A percentile compares a stretch with the other conserved stretches of the same genome.
Conservation (phyloP, 805 yeast genomes). For the Nakazawaea populi region DNA sequence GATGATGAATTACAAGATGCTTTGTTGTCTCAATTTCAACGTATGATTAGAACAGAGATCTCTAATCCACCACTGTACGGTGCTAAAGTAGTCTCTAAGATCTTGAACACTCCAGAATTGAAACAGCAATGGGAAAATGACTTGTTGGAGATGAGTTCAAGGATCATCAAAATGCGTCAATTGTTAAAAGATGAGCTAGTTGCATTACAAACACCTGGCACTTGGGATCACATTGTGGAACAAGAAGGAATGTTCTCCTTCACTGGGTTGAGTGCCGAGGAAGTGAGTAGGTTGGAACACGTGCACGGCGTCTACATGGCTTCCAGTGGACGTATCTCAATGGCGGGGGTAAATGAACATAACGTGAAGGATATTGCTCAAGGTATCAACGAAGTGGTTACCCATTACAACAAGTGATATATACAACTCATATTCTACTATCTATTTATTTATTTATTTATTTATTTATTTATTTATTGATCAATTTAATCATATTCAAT, state of each 20-base stretch:
- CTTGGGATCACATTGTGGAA: constrained; percentile 81
- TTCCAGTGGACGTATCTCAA: constrained; percentile 84
- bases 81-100: constrained; percentile 77
- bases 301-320: constrained; percentile 76
- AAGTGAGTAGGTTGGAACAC: constrained; percentile 46
- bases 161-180: constrained; percentile 70
- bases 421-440: background rate
- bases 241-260: constrained; percentile 97
- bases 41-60: constrained; percentile 77
- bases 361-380: constrained; percentile 74
- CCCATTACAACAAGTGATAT: background rate
- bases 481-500: too few species aligned
- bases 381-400: constrained; percentile 44
- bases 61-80: constrained; percentile 97
- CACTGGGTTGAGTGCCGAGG: constrained; percentile 54
- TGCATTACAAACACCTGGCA: constrained; percentile 45
- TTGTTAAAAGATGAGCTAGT: constrained; percentile 56
- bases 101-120: constrained; percentile 56
- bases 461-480: background rate
- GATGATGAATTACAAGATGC: constrained; percentile 36
- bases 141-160: constrained; percentile 70
- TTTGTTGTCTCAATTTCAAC: constrained; percentile 68
- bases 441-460: background rate
- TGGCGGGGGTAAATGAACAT: constrained; percentile 78
- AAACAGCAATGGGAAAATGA: constrained; percentile 75